These are phyloP conservation scores for Phytophthora idaei DNA, from an alignment of 352 stramenopile species.

Conservation along the genomic window DNA sequence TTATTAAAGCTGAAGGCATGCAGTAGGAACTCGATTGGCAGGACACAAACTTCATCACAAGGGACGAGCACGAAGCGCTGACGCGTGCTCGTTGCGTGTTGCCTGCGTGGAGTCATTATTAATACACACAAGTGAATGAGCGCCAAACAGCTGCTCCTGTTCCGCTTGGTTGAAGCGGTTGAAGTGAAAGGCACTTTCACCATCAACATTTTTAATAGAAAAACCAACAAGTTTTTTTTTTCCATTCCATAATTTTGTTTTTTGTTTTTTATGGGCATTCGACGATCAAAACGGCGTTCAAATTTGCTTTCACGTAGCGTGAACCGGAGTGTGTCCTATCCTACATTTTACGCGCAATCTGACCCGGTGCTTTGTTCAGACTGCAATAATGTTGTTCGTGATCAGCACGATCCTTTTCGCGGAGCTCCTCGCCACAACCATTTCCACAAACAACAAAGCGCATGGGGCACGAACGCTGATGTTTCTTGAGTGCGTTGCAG, in stretches of 20 bases:
- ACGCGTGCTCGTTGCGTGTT: conserved; percentile 8
- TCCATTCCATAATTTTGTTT: too few species aligned
- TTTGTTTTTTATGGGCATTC: too few species aligned
- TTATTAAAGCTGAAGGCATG: too few species aligned
- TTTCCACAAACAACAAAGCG: conserved; percentile 56
- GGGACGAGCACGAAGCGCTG: not conserved
- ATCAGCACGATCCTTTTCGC: conserved; percentile 56
- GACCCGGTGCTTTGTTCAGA: conserved; percentile 14
- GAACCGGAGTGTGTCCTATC: not conserved
- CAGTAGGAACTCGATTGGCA: too few species aligned
- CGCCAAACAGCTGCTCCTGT: not conserved
- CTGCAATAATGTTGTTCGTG: conserved; percentile 59
- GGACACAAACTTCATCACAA: not conserved
- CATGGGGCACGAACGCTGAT: conserved; percentile 69
- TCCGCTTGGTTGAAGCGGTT: not conserved
- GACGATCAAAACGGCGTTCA: too few species aligned
- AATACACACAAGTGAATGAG: conserved; percentile 2
- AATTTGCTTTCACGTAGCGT: too few species aligned
- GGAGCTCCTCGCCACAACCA: conserved; percentile 68
- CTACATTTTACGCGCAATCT: not conserved
- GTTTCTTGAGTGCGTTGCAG: conserved; percentile 52
- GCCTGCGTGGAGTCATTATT: conserved; percentile 3
- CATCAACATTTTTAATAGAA: too few species aligned
- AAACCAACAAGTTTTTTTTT: too few species aligned
- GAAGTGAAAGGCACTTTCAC: not conserved